Base-by-base conservation (phyloP, 257 asterid genomes). In the Fraxinus cuspidata region DNA sequence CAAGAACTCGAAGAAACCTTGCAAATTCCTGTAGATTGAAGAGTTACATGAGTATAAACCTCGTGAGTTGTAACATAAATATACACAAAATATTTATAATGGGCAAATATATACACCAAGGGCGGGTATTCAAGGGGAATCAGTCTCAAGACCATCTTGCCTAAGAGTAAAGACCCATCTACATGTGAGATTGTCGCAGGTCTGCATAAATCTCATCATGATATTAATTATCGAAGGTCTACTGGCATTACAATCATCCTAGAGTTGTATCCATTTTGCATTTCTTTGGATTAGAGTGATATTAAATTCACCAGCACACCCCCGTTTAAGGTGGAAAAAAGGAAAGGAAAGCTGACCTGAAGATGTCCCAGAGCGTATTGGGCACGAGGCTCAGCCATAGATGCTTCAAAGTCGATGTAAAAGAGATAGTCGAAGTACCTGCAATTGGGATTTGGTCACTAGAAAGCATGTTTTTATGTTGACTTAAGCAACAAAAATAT, bases 381-480 rank as follows among this genome's bases (percentile, higher is more conserved):
- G 75, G 98, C 95, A 27, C 98, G 92, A 34, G 94, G 86, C 71
- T 96, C 98, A 0, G 93, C 98, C 99, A 96, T 92, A 0, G 99
- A 96, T 37, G 99, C 97, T 87, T 94, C 97, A 73, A 94, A 92
- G 74, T 96, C 99, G 8, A 96, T 89, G 92, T 88, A 96, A 65
- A 96, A 96, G 64, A 96, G 92, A 88, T 92, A 96, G 75, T 96
- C 98, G 31, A 96, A 96, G 88, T 92, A 93, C 85, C 99, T 95
- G 97, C 90, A 83, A 23, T 67, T 71, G 76, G 68, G 73, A 79
- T 31, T 38, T 44, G 64, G 68, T 76, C 82, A 85, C 71, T 80
- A 73, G 31, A n/a, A 74, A 3, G 32, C 28, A 74, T 31, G 60
- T 21, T 38, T 31, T n/a, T 35, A 29, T 51, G 51, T 34, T 49